Percentiles rank a stretch among this genome's conserved stretches.
Evolutionary conservation across 257 asterid species (phyloP).

Genomic region (Solanum pimpinellifolium): DNA sequence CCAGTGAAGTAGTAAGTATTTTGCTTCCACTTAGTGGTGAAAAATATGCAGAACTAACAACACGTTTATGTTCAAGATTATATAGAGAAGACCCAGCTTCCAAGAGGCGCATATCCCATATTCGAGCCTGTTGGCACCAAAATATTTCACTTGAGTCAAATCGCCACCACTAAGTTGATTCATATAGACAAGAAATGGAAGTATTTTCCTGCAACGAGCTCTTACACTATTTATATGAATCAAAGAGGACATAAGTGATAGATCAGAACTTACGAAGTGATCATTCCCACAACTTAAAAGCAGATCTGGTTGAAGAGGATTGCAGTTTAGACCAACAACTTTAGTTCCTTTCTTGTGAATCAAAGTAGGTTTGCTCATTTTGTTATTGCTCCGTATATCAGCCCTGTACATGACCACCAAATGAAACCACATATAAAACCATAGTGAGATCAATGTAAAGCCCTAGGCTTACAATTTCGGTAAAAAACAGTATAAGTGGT

Average conservation of each 20-base stretch:
- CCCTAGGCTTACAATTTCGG: not conserved
- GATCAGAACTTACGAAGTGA: constrained; percentile 59
- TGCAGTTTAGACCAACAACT: constrained; percentile 89
- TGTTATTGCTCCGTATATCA: constrained; percentile 52
- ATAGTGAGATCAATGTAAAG: not conserved
- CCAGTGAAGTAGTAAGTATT: constrained; percentile 90
- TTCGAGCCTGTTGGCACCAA: constrained; percentile 59
- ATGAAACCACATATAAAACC: not conserved
- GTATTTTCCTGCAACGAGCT: not conserved
- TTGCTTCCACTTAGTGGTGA: constrained; percentile 89
- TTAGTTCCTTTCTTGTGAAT: constrained; percentile 96
- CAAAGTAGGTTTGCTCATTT: constrained; percentile 48
- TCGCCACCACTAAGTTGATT: not conserved
- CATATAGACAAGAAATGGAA: not conserved
- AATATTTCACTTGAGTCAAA: not conserved
- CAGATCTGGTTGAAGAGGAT: constrained; percentile 95
- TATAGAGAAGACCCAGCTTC: constrained; percentile 70
- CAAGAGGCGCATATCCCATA: constrained; percentile 83
- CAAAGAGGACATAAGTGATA: not conserved
- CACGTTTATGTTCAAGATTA: constrained; percentile 74
- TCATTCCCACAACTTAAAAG: constrained; percentile 90
- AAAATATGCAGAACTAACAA: constrained; percentile 92
- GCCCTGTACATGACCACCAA: constrained; percentile 35
- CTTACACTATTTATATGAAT: not conserved
- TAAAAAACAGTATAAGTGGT: not conserved